Evolutionary conservation across 345 rosid genomes (phyloP), one percentile per base, ranked within the genome.

Genomic region (Citrus medica): DNA sequence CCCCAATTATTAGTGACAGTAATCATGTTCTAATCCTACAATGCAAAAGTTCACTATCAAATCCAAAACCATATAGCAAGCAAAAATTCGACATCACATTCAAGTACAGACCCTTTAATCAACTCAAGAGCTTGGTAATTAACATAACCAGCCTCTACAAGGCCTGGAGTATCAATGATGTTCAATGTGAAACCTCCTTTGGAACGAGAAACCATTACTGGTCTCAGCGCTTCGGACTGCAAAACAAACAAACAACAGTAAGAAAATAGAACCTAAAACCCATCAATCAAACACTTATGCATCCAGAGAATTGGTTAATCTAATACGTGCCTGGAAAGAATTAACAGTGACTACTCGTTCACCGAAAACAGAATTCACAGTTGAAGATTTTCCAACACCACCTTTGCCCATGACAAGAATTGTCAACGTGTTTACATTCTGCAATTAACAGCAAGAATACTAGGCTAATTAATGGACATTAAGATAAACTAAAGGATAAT

Each of bases 351-450:
- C 89, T 24, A 82, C 95, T 76, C 90, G 93, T 87, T 93, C 97
- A 27, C 95, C 89, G 25, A 93, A 80, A 37, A 93, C 92, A 78
- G 97, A 93, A 83, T 91, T 93, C 81, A 93, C 89, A 14, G 95
- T 93, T 22, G 97, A 93, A 76, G 97, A 93, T 83, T 93, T 93
- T 27, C 97, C 97, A 40, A 91, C 92, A 70, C 97, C 95, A 13
- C 93, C 93, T 88, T 93, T 93, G 46, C 97, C 97, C 92, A 93
- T 32, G 67, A 93, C 97, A 87, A 93, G 90, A 79, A 93, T 84
- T 80, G 92, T 93, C 86, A 91, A 81, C 75, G 88, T 86, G 74
- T 82, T 83, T 69, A 90, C 88, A 65, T 92, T 88, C 97, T 93
- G 85, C 73, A 80, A 82, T 71, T 55, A 59, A 68, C 64, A 69